These are phyloP conservation scores for Vitis rotundifolia DNA, from an alignment of 164 flowering plant genomes.

Conservation along the genomic window DNA sequence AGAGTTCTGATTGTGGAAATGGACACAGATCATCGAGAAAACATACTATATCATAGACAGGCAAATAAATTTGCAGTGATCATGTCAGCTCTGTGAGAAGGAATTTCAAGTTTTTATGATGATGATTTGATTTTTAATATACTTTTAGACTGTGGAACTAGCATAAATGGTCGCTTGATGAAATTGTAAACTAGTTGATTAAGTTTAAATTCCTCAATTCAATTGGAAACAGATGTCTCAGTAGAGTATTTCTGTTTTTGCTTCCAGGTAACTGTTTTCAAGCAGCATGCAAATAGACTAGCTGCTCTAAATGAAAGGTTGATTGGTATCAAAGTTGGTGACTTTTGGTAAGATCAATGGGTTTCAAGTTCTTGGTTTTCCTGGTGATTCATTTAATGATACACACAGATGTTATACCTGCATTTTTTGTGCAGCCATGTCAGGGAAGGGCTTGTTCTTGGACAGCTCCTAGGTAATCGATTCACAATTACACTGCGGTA, in stretches of 20 bases:
- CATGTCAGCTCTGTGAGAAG: not conserved
- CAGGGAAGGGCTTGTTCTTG: conserved; percentile 81
- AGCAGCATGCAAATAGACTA: conserved; percentile 74
- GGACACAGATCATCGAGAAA: no score
- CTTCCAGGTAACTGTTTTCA: conserved; percentile 83
- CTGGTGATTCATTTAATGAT: conserved; percentile 2
- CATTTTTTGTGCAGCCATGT: conserved; percentile 60
- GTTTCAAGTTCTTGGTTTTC: conserved; percentile 3
- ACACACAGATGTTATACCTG: conserved; percentile 1
- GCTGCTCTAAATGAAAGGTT: conserved; percentile 79
- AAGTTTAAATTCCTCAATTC: not conserved
- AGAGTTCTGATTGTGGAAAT: no score
- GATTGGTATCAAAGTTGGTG: conserved; percentile 91
- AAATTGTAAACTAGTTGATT: not conserved
- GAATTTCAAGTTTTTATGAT: not conserved
- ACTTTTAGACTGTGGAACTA: not conserved
- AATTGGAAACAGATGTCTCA: not conserved
- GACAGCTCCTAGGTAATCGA: conserved; percentile 91
- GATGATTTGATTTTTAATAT: not conserved
- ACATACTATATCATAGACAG: no score
- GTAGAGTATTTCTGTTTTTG: not conserved
- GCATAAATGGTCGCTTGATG: not conserved
- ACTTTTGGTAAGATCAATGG: conserved; percentile 67
- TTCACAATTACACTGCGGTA: conserved; percentile 89
- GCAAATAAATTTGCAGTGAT: no score